A percentile compares a stretch with the other conserved stretches of the same genome.
Conservation (phyloP, 371 early-diverging fungal species). For the Saksenaea vasiformis region DNA sequence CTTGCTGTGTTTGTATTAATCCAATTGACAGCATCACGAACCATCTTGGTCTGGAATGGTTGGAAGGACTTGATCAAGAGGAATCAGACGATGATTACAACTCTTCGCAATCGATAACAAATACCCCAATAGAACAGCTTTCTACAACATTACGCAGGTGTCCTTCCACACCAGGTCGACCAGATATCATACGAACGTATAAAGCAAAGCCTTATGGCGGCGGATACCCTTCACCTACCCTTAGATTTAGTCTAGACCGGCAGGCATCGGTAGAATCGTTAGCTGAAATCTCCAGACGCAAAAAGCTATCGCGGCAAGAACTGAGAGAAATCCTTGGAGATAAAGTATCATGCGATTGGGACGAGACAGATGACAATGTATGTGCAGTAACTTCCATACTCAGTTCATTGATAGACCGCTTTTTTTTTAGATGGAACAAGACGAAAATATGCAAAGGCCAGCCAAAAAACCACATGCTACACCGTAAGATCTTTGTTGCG, state of each 20-base stretch:
- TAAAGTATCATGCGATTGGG: constrained; percentile 1
- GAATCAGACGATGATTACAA: neutral
- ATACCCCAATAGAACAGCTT: neutral
- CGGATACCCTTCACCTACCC: neutral
- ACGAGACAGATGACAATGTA: neutral
- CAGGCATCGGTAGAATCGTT: neutral
- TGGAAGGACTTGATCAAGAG: neutral
- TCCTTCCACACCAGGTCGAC: neutral
- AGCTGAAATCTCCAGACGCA: neutral
- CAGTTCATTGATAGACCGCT: neutral
- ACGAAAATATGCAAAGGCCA: neutral
- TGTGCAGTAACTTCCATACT: neutral
- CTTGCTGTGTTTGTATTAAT: neutral
- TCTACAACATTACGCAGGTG: neutral
- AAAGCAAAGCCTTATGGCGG: neutral
- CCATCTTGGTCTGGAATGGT: neutral
- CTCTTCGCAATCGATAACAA: neutral
- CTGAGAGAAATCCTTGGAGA: constrained; percentile 1
- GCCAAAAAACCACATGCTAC: neutral
- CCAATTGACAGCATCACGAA: neutral
- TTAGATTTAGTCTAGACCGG: neutral
- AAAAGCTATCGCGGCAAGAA: neutral
- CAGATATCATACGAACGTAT: neutral
- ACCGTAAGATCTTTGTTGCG: neutral
- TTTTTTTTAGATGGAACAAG: neutral